Evolutionary conservation across 1,284 basidiomycete genomes (phyloP), one percentile per base, ranked within the genome.

Genomic region (Afroboletus lepidellus): DNA sequence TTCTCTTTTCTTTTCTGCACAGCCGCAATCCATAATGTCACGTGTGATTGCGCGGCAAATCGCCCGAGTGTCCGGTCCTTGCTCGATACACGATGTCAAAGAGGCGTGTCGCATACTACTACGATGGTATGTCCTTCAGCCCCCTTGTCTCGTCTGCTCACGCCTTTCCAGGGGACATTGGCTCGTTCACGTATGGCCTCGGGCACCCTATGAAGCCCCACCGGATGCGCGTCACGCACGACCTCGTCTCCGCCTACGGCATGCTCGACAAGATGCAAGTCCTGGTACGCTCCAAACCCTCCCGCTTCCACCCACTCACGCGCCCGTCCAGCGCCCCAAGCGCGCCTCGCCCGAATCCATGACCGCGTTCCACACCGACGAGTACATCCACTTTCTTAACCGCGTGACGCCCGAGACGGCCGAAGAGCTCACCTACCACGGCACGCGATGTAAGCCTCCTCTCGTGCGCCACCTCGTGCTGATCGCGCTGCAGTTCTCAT

Each of bases 171-270:
- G 88, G 77, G 50, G 91, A 94, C 60, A 83, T 90, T 24, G 92
- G 92, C 16, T 79, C 86, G 29, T 93, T 85, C 64, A 91, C 89
- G 13, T 97, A 95, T 68, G 93, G 92, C 42, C 77, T 90, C 34
- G 88, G 88, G 3, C 93, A 96, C 63, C 90, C 89, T 33, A 97
- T 98, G 93, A 97, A 97, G 71, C 95, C 95, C 1, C 93, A 95
- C 67, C 80, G 94, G 42, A 94, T 97, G 75, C 81, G 87, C 41
- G 89, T 98, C 72, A 92, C 95, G 0, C 94, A 98, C 70, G 92
- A 96, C 62, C 77, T 99, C 50, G 85, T 98, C 44, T 81, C 86
- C 27, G 91, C 92, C 47, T 98, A 98, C 62, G 90, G 87, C 13
- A 89, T 99, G 81, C 76, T 95, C 34, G 83, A 85, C 56, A 84